A percentile compares a stretch with the other conserved stretches of the same genome.
These are phyloP conservation scores for Bipolaris zeicola DNA, from an alignment of 2,329 filamentous ascomycete genomes.

Conservation along the genomic window DNA sequence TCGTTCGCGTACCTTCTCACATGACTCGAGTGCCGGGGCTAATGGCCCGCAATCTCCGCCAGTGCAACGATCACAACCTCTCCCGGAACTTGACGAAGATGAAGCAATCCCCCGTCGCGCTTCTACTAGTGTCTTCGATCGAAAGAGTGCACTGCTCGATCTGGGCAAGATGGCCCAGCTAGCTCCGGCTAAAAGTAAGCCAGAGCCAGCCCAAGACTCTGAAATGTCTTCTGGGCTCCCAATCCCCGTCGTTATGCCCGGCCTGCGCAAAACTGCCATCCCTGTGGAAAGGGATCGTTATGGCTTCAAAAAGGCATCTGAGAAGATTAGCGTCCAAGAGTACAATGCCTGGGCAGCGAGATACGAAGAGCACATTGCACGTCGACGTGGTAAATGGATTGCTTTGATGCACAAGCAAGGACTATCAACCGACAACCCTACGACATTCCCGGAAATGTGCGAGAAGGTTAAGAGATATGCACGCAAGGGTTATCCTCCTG, in stretches of 20 bases:
- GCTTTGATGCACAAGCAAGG: conserved; percentile 76
- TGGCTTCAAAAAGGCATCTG: conserved; percentile 87
- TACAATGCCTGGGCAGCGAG: conserved; percentile 81
- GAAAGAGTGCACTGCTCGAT: conserved; percentile 37
- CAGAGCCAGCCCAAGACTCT: neutral
- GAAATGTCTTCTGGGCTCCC: conserved; percentile 6
- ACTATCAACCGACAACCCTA: conserved; percentile 72
- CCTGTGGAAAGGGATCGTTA: conserved; percentile 73
- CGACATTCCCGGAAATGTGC: conserved; percentile 77
- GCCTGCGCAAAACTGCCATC: conserved; percentile 24
- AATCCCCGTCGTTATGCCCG: conserved; percentile 10
- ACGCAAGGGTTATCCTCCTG: conserved; percentile 89
- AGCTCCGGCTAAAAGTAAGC: conserved; percentile 17
- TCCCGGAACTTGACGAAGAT: conserved; percentile 45
- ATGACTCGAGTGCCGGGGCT: conserved; percentile 16
- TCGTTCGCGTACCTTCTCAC: conserved; percentile 22
- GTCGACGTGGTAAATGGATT: conserved; percentile 82
- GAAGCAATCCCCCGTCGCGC: conserved; percentile 43
- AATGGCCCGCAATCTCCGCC: conserved; percentile 28
- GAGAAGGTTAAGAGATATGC: conserved; percentile 88
- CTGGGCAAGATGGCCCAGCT: conserved; percentile 27
- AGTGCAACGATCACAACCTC: conserved; percentile 30
- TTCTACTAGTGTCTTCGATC: conserved; percentile 44
- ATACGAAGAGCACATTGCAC: conserved; percentile 76
- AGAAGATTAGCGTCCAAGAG: conserved; percentile 75